Evolutionary conservation across 257 asterid genomes (phyloP).

Genomic region (Gynochthodes officinalis): DNA sequence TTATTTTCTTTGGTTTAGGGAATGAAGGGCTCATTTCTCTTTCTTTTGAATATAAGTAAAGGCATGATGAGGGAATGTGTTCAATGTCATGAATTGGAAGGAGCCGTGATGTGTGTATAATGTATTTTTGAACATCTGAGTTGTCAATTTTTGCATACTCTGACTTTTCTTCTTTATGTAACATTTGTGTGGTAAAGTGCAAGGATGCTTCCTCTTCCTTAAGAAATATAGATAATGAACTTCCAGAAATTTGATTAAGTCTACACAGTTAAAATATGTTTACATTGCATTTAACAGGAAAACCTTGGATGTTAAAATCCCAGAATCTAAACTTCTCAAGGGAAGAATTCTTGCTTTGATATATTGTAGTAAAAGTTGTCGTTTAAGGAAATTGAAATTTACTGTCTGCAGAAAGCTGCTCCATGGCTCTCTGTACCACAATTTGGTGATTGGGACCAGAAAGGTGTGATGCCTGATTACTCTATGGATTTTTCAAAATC

Average conservation of each 20-base stretch:
- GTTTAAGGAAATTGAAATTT: neutral
- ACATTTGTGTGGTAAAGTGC: neutral
- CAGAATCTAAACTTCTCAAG: neutral
- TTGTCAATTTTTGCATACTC: conserved; percentile 11
- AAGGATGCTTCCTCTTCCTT: conserved; percentile 8
- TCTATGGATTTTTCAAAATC: conserved; percentile 87
- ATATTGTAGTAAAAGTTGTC: neutral
- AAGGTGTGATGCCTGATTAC: conserved; percentile 73
- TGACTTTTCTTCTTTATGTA: neutral
- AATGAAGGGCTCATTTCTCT: conserved; percentile 1
- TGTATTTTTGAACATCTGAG: neutral
- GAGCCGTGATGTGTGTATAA: neutral
- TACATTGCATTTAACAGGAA: neutral
- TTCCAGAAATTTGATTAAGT: conserved; percentile 2
- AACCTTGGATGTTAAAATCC: neutral
- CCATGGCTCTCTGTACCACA: conserved; percentile 93
- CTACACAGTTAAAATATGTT: neutral
- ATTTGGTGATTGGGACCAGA: conserved; percentile 95
- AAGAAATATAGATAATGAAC: neutral
- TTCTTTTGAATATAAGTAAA: conserved; percentile 6
- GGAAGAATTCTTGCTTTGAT: neutral
- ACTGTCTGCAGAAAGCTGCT: conserved; percentile 44
- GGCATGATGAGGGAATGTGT: neutral
- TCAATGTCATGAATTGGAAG: neutral
- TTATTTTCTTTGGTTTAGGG: neutral